phyloP scores from a whole-genome alignment of 495 filamentous ascomycete species.

The Neurospora hispaniola region DNA sequence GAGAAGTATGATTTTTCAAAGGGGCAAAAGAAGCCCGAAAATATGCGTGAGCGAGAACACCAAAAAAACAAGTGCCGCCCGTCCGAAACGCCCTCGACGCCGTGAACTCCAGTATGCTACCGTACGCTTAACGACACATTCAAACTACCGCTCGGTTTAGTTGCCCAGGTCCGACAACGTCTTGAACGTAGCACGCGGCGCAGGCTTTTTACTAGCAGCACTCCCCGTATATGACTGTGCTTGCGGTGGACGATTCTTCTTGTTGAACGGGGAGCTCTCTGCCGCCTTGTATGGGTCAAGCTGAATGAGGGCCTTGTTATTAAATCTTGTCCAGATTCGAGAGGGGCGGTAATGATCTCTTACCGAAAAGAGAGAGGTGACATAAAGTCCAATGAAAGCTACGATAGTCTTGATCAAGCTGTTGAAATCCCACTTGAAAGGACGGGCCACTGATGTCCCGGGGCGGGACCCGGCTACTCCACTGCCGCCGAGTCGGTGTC shows the following conservation, averaged over 20 bases:
- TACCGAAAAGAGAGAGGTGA: slow-evolving; percentile 46
- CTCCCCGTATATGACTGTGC: slow-evolving; percentile 6
- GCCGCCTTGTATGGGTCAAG: slow-evolving; percentile 57
- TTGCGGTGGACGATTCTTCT: slow-evolving; percentile 25
- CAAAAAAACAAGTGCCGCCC: neutral
- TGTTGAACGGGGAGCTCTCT: slow-evolving; percentile 53
- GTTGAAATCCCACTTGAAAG: slow-evolving; percentile 30
- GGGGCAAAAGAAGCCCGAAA: neutral
- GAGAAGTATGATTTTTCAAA: neutral
- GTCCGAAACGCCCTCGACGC: neutral
- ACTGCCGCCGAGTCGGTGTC: slow-evolving; percentile 24
- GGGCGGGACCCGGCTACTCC: slow-evolving; percentile 11
- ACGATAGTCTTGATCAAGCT: slow-evolving; percentile 37
- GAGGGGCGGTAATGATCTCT: slow-evolving; percentile 3
- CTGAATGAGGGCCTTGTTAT: slow-evolving; percentile 26
- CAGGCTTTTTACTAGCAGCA: slow-evolving; percentile 9
- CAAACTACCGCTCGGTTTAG: neutral
- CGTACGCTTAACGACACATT: neutral
- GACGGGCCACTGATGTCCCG: slow-evolving; percentile 17
- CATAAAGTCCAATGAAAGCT: slow-evolving; percentile 50
- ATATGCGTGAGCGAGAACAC: neutral
- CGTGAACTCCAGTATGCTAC: neutral
- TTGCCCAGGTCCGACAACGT: slow-evolving; percentile 32
- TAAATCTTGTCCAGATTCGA: neutral
- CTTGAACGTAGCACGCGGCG: slow-evolving; percentile 21